Percentiles rank a stretch among this genome's conserved stretches.
phyloP scores from a whole-genome alignment of 2,329 filamentous ascomycete genomes.

The Alternaria novae-zelandiae region DNA sequence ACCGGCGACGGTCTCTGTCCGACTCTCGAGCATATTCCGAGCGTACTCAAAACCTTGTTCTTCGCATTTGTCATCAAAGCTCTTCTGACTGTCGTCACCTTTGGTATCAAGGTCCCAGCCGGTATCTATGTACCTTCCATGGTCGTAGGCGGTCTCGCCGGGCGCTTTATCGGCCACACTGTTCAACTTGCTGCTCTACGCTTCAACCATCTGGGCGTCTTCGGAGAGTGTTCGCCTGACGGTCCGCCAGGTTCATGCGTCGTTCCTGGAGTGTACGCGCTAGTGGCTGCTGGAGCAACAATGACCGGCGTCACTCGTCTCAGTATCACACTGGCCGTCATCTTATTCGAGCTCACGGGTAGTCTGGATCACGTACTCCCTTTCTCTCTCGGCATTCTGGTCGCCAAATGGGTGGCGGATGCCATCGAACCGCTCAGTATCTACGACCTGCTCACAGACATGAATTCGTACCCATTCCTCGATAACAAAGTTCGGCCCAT shows the following conservation, averaged over 20 bases:
- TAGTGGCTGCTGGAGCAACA: constrained; percentile 92
- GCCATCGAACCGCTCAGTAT: constrained; percentile 93
- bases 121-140: constrained; percentile 99
- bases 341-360: constrained; percentile 93
- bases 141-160: constrained; percentile 94
- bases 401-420: constrained; percentile 98
- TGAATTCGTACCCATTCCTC: constrained; percentile 98
- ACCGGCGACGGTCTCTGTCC: constrained; percentile 82
- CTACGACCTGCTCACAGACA: constrained; percentile 91
- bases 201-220: constrained; percentile 74
- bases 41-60: constrained; percentile 73
- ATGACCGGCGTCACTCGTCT: constrained; percentile 97
- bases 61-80: constrained; percentile 89
- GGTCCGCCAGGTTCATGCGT: constrained; percentile 80
- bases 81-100: constrained; percentile 85
- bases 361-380: constrained; percentile 94
- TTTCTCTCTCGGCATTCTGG: constrained; percentile 88
- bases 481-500: constrained; percentile 93
- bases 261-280: constrained; percentile 93
- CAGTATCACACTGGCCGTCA: constrained; percentile 91
- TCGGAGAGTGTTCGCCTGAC: constrained; percentile 73
- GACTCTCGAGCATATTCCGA: constrained; percentile 74
- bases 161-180: constrained; percentile 83
- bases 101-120: constrained; percentile 94
- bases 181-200: constrained; percentile 81